Conservation (phyloP, 2,329 filamentous ascomycete genomes). For the Penicillium sp. region DNA sequence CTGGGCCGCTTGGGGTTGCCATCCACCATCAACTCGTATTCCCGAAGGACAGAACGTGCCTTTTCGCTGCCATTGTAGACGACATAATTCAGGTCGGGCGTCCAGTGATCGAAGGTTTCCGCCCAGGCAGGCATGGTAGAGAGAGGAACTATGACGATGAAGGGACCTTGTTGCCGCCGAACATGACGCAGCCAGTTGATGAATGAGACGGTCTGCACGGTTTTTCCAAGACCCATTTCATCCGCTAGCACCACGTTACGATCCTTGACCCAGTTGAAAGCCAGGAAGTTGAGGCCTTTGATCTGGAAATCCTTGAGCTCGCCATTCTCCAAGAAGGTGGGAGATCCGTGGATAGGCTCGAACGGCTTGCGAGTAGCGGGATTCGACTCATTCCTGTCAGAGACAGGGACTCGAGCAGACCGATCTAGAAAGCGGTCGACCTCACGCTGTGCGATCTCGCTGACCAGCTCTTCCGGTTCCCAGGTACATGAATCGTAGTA, state of each 20-base stretch:
- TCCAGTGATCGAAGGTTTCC: conserved; percentile 95
- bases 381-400: conserved; percentile 72
- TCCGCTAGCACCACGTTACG: conserved; percentile 97
- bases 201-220: conserved; percentile 93
- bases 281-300: conserved; percentile 88
- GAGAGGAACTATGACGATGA: conserved; percentile 92
- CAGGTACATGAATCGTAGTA: conserved; percentile 94
- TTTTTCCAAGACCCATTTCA: conserved; percentile 98
- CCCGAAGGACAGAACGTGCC: conserved; percentile 78
- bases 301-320: conserved; percentile 90
- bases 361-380: conserved; percentile 67
- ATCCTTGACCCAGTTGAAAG: conserved; percentile 88
- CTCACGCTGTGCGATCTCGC: conserved; percentile 74
- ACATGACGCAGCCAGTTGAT: conserved; percentile 95
- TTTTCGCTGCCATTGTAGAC: conserved; percentile 90
- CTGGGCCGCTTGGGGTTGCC: conserved; percentile 84
- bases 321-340: conserved; percentile 76
- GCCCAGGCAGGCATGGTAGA: conserved; percentile 98
- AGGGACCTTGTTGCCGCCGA: conserved; percentile 84
- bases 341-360: conserved; percentile 72
- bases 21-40: conserved; percentile 83
- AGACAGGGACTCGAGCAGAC: conserved; percentile 71
- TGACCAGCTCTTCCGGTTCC: conserved; percentile 74
- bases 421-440: conserved; percentile 90
- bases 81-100: conserved; percentile 93